Evolutionary conservation across 768 basidiomycete species (phyloP).

Genomic region (Suillus lakei): DNA sequence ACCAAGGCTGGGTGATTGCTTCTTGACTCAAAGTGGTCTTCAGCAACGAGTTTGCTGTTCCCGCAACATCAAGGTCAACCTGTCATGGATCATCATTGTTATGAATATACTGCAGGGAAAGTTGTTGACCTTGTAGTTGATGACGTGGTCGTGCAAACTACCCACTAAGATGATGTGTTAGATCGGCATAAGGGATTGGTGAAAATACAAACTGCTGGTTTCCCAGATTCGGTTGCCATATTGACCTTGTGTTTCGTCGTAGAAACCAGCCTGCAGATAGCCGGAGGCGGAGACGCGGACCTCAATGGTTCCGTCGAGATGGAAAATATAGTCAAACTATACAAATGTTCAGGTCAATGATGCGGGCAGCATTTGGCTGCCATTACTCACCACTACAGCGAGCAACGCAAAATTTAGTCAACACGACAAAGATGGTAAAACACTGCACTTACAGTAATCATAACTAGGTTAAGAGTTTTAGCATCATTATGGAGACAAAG

Average conservation of each 20-base stretch:
- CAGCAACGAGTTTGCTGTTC: conserved; percentile 60
- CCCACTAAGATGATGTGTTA: conserved; percentile 50
- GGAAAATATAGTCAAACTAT: conserved; percentile 70
- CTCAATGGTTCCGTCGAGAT: conserved; percentile 69
- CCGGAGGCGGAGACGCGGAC: conserved; percentile 71
- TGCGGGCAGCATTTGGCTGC: conserved; percentile 7
- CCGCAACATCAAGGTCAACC: conserved; percentile 69
- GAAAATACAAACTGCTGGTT: conserved; percentile 49
- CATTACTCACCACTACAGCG: conserved; percentile 34
- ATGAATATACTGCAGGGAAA: neutral
- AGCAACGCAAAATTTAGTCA: conserved; percentile 1
- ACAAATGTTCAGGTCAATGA: conserved; percentile 9
- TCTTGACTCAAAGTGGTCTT: conserved; percentile 55
- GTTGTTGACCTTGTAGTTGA: conserved; percentile 57
- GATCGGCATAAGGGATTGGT: neutral
- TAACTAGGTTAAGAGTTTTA: conserved; percentile 43
- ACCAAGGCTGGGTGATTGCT: conserved; percentile 56
- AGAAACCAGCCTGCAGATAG: conserved; percentile 69
- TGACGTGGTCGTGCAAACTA: conserved; percentile 68
- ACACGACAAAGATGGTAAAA: neutral
- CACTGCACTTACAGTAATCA: conserved; percentile 51
- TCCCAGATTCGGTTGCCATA: conserved; percentile 63
- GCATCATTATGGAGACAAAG: neutral
- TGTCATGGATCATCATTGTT: conserved; percentile 24
- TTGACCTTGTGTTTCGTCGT: conserved; percentile 49